Evolutionary conservation across 2,329 filamentous ascomycete species (phyloP).

Genomic region (Exophiala lecanii-corni): DNA sequence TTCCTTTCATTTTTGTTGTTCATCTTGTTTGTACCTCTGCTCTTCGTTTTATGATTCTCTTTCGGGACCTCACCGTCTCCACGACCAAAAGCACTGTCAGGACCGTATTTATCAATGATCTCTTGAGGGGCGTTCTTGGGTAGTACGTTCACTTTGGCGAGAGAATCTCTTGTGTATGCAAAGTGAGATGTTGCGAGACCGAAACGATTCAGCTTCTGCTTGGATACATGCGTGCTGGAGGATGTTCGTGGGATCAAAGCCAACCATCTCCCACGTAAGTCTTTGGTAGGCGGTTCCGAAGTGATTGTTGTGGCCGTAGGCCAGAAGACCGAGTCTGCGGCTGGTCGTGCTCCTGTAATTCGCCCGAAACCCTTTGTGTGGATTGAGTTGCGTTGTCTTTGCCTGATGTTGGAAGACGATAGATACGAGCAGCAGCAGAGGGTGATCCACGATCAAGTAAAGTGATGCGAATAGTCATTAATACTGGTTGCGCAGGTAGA

Average conservation of each 20-base stretch:
- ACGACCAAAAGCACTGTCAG: constrained; percentile 18
- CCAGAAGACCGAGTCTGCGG: constrained; percentile 10
- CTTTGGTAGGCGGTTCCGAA: constrained; percentile 7
- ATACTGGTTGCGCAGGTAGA: constrained; percentile 29
- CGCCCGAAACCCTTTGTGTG: neutral
- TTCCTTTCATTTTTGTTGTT: constrained; percentile 22
- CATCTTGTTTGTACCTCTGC: constrained; percentile 10
- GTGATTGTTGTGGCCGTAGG: constrained; percentile 9
- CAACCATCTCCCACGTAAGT: constrained; percentile 68
- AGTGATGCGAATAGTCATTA: constrained; percentile 62
- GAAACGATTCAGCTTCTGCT: constrained; percentile 19
- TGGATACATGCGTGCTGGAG: constrained; percentile 1
- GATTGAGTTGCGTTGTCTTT: neutral
- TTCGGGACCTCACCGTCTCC: constrained; percentile 21
- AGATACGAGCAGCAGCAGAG: constrained; percentile 70
- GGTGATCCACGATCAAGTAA: constrained; percentile 68
- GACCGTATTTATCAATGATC: constrained; percentile 22
- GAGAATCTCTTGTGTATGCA: constrained; percentile 17
- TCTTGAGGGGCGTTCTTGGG: constrained; percentile 23
- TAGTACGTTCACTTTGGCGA: constrained; percentile 23
- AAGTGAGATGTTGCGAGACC: constrained; percentile 9
- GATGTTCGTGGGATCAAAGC: constrained; percentile 36
- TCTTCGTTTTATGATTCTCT: constrained; percentile 4
- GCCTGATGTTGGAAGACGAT: constrained; percentile 61
- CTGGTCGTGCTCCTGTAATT: constrained; percentile 1